Conservation (phyloP, 768 basidiomycete species). For the Thelephora ganbajun region DNA sequence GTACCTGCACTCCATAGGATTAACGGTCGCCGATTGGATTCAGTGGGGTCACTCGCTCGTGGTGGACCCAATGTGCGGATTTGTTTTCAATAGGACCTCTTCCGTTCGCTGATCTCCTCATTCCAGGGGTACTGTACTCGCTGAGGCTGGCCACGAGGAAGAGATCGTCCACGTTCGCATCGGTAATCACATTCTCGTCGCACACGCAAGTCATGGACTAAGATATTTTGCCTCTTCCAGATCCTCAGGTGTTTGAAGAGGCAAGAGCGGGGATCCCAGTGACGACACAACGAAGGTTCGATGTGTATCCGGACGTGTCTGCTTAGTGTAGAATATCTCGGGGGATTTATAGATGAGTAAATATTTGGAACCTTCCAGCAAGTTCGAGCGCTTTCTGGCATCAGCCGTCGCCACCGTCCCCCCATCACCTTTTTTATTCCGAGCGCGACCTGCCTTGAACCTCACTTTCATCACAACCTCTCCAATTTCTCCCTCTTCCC, state of each 20-base stretch:
- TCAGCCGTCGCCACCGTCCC: slow-evolving; percentile 6
- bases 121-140: slow-evolving; percentile 58
- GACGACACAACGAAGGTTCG: slow-evolving; percentile 82
- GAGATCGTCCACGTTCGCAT: slow-evolving; percentile 70
- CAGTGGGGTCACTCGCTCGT: slow-evolving; percentile 88
- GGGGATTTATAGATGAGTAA: slow-evolving; percentile 4
- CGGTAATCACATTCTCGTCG: slow-evolving; percentile 28
- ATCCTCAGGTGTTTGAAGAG: slow-evolving; percentile 45
- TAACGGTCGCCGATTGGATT: background rate
- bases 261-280: slow-evolving; percentile 82
- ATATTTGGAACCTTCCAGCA: slow-evolving; percentile 20
- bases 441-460: slow-evolving; percentile 4
- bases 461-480: slow-evolving; percentile 5
- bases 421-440: slow-evolving; percentile 4
- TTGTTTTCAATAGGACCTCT: slow-evolving; percentile 3
- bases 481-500: slow-evolving; percentile 7
- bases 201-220: background rate
- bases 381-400: slow-evolving; percentile 21
- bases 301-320: slow-evolving; percentile 76
- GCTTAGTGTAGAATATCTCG: slow-evolving; percentile 3
- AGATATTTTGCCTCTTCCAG: slow-evolving; percentile 22
- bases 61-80: slow-evolving; percentile 66
- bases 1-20: background rate
- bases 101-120: background rate
- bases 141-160: slow-evolving; percentile 64